Conservation (phyloP, 2,329 filamentous ascomycete species). For the Botryotinia globosa region DNA sequence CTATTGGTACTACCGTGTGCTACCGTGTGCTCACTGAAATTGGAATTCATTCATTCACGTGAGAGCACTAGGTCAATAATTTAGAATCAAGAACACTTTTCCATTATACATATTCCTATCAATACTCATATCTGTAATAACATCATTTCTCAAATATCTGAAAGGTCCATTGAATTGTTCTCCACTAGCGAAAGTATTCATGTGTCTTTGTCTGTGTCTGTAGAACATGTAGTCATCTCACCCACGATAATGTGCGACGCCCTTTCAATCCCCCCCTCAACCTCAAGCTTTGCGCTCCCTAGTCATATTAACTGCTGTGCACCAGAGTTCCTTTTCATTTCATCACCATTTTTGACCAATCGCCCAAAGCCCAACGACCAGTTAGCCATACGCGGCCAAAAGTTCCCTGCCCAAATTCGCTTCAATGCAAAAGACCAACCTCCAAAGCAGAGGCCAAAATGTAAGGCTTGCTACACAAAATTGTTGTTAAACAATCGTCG, state of each 20-base stretch:
- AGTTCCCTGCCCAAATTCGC: constrained; percentile 8
- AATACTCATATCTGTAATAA: not conserved
- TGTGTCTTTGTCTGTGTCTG: not conserved
- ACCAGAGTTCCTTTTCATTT: not conserved
- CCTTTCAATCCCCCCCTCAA: no score
- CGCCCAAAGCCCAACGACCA: not conserved
- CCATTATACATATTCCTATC: not conserved
- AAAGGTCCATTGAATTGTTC: not conserved
- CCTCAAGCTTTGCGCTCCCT: not conserved
- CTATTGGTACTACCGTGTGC: not conserved
- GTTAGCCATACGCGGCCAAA: not conserved
- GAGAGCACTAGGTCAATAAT: not conserved
- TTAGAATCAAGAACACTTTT: not conserved
- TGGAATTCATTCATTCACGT: not conserved
- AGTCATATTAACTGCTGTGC: constrained; percentile 11
- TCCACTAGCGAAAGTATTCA: not conserved
- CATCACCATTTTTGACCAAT: not conserved
- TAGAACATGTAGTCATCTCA: not conserved
- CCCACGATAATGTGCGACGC: constrained; percentile 2
- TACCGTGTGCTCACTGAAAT: not conserved
- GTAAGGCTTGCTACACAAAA: constrained; percentile 12
- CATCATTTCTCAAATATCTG: not conserved
- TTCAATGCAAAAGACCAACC: not conserved
- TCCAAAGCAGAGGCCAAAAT: constrained; percentile 8
- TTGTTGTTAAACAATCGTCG: constrained; percentile 1